phyloP scores from a whole-genome alignment of 768 basidiomycete species.

The Rhizopogon roseolus region DNA sequence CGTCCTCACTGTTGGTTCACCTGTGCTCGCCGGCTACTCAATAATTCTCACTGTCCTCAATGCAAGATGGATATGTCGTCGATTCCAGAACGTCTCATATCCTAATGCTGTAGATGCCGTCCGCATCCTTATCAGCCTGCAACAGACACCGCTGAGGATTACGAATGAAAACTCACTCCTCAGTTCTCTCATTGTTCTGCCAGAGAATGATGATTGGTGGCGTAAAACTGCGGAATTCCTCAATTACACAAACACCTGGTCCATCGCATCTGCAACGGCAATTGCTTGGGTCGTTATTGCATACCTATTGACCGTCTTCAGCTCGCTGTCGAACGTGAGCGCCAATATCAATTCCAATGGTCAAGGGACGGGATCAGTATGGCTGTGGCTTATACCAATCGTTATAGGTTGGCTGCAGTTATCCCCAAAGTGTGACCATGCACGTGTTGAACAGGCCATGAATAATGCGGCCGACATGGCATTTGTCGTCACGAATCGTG shows the following conservation, averaged over 20 bases:
- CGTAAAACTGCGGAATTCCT: slow-evolving; percentile 24
- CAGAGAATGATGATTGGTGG: slow-evolving; percentile 42
- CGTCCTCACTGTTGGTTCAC: slow-evolving; percentile 41
- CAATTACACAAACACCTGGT: slow-evolving; percentile 36
- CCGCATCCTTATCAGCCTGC: slow-evolving; percentile 32
- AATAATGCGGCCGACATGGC: too few species aligned
- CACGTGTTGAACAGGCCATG: too few species aligned
- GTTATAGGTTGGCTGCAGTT: too few species aligned
- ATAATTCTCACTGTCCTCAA: slow-evolving; percentile 37
- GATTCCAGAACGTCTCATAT: slow-evolving; percentile 25
- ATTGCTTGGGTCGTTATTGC: slow-evolving; percentile 44
- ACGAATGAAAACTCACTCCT: slow-evolving; percentile 23
- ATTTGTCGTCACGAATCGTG: too few species aligned
- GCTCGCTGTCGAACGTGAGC: slow-evolving; percentile 15
- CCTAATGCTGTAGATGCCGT: slow-evolving; percentile 20
- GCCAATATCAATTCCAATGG: slow-evolving; percentile 28
- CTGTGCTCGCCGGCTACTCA: slow-evolving; percentile 19
- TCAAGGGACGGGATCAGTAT: slow-evolving; percentile 29
- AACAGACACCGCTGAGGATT: slow-evolving; percentile 36
- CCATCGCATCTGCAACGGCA: slow-evolving; percentile 32
- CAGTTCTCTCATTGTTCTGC: slow-evolving; percentile 37
- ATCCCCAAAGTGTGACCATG: too few species aligned
- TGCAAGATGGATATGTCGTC: slow-evolving; percentile 34
- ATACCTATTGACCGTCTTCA: slow-evolving; percentile 35
- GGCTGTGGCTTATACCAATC: too few species aligned